Conservation (phyloP, 2,329 filamentous ascomycete species). For the Malbranchea zuffiana region DNA sequence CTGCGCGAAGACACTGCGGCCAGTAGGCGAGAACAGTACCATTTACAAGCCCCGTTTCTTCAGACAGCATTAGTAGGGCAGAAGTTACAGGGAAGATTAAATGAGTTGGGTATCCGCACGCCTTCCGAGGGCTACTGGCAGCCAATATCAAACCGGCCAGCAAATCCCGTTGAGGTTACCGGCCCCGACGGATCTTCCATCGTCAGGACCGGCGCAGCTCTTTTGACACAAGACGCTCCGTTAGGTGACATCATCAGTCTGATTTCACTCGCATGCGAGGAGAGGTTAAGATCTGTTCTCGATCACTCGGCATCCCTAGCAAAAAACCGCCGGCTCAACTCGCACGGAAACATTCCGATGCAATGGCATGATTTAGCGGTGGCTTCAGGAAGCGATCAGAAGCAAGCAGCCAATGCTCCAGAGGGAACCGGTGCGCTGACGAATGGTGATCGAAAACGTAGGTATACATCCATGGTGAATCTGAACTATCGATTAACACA, state of each 20-base stretch:
- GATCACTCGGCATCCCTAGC: constrained; percentile 66
- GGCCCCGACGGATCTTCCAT: constrained; percentile 54
- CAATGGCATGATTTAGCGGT: constrained; percentile 66
- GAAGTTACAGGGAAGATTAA: constrained; percentile 46
- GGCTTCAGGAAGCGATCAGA: constrained; percentile 34
- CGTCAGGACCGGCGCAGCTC: constrained; percentile 54
- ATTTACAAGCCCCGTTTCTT: constrained; percentile 64
- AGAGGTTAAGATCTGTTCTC: constrained; percentile 62
- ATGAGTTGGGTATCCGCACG: constrained; percentile 48
- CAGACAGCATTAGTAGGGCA: constrained; percentile 48
- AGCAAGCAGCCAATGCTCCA: constrained; percentile 20
- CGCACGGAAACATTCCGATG: constrained; percentile 65
- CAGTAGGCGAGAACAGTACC: constrained; percentile 53
- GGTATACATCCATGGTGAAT: constrained; percentile 7
- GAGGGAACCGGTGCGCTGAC: constrained; percentile 4
- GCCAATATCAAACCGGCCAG: constrained; percentile 31
- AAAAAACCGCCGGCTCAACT: constrained; percentile 60
- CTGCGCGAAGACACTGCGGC: constrained; percentile 53
- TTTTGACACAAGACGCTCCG: constrained; percentile 60
- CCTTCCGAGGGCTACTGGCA: constrained; percentile 45
- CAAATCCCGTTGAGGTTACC: constrained; percentile 37
- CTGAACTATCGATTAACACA: not conserved
- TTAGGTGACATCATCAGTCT: constrained; percentile 75
- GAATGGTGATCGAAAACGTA: constrained; percentile 29
- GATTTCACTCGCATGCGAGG: constrained; percentile 70